Conservation (phyloP, 352 stramenopile genomes). For the Phytopythium cucurbitacearum region DNA sequence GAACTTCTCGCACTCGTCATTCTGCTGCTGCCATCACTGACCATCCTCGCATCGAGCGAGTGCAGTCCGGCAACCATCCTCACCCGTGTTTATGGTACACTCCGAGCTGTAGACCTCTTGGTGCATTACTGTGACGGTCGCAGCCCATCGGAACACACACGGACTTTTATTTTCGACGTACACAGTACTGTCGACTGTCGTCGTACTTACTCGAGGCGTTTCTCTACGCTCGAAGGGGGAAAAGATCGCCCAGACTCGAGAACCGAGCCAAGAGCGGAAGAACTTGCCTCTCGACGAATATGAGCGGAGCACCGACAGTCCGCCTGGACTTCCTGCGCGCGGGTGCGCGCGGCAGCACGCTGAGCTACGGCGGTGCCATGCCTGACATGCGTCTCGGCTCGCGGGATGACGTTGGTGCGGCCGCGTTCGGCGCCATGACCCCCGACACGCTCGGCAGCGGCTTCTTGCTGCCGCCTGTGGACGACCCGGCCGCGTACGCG, state of each 20-base stretch:
- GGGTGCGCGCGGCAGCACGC: slow-evolving; percentile 47
- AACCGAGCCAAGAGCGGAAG: not conserved
- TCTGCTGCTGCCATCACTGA: too few relatives aligned
- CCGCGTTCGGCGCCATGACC: slow-evolving; percentile 10
- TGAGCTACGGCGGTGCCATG: slow-evolving; percentile 79
- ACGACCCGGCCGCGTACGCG: slow-evolving; percentile 93
- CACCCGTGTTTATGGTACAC: not conserved
- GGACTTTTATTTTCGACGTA: not conserved
- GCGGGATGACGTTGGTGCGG: slow-evolving; percentile 24
- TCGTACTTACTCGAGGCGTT: not conserved
- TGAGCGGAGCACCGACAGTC: slow-evolving; percentile 39
- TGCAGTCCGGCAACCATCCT: not conserved
- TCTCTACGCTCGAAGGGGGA: not conserved
- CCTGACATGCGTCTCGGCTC: slow-evolving; percentile 54
- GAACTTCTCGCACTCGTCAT: too few relatives aligned
- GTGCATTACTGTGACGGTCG: too few relatives aligned
- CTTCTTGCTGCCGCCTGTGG: slow-evolving; percentile 70
- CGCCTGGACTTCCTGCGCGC: slow-evolving; percentile 71
- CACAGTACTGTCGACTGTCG: not conserved
- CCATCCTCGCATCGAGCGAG: too few relatives aligned
- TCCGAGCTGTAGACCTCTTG: not conserved
- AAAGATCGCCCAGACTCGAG: not conserved
- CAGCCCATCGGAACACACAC: not conserved
- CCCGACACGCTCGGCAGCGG: slow-evolving; percentile 35
- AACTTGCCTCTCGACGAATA: not conserved